Evolutionary conservation across 1,139 yeast genomes (phyloP), one percentile per base, ranked within the genome.

Genomic region (Nakaseomyces uthaithaninus): DNA sequence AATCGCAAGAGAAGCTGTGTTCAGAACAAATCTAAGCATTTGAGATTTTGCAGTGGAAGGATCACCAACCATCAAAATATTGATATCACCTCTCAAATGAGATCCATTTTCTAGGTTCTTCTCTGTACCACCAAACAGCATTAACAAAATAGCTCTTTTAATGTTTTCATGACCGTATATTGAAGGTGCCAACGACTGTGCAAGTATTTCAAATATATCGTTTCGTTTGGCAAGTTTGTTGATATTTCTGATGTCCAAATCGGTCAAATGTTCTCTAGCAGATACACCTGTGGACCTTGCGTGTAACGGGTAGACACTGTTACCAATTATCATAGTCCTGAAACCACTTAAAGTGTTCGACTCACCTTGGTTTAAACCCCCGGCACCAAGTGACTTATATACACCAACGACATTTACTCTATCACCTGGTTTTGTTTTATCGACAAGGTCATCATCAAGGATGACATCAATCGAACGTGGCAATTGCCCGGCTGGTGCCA

Each of bases 31-130:
- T 52, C 98, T 73, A 47, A 91, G 73, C 67, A 91, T 80, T 66
- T 91, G 98, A 3, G 97, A 89, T 62, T 91, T 91, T 27, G 98
- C 98, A 11, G 98, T 91, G 5, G 97, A 87, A 5, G 99, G 99
- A 62, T 91, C 99, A 65, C 99, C 99, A 30, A 91, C 97, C 95
- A 91, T 84, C 41, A 91, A 69, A 44, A 91, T 72, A 58, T 91
- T 91, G 59, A 91, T 91, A 65, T 93, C 98, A 66, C 99, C 98
- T 72, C 99, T 81, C 57, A 91, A 78, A 65, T 91, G 98, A 9
- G 97, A 83, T 11, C 98, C 98, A 55, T 91, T 89, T 38, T 81
- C 94, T 55, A 93, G 71, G 60, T 91, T 91, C 66, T 91, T 91
- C 55, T 93, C 97, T 36, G 81, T 80, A 58, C 99, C 98, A 41